Conservation (phyloP, 2,329 filamentous ascomycete species). For the Fusarium citri region DNA sequence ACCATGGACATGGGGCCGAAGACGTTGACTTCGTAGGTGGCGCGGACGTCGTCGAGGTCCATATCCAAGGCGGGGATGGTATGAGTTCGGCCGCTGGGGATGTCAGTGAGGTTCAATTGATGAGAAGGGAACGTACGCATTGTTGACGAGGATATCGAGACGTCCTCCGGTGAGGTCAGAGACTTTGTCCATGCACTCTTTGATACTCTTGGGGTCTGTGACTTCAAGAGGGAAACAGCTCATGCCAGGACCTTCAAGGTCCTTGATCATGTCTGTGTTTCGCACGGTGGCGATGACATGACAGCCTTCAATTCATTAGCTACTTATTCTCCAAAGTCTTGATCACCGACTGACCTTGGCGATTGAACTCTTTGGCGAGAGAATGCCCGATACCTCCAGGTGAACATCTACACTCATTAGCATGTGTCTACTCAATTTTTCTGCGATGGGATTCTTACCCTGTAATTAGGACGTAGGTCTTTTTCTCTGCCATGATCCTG, state of each 20-base stretch:
- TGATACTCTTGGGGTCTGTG: conserved; percentile 63
- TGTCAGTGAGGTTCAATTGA: not conserved
- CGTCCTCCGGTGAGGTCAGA: conserved; percentile 61
- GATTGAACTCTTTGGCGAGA: conserved; percentile 64
- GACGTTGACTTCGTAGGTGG: conserved; percentile 68
- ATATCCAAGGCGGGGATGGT: conserved; percentile 65
- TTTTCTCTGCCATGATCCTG: conserved; percentile 40
- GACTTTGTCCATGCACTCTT: conserved; percentile 60
- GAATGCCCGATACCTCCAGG: conserved; percentile 69
- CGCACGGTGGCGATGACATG: conserved; percentile 70
- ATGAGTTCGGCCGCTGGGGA: conserved; percentile 61
- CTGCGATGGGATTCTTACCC: conserved; percentile 4
- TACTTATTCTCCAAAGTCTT: rapidly evolving
- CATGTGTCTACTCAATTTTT: not conserved
- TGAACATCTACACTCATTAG: conserved; percentile 59
- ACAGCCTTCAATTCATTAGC: conserved; percentile 39
- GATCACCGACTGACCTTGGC: conserved; percentile 54
- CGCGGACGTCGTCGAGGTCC: conserved; percentile 63
- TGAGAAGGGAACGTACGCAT: conserved; percentile 57
- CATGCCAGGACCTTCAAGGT: conserved; percentile 60
- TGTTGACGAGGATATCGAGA: conserved; percentile 70
- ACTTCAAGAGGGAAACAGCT: conserved; percentile 65
- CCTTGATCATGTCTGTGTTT: conserved; percentile 59
- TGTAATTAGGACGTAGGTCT: conserved; percentile 47
- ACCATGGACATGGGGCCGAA: conserved; percentile 69